Evolutionary conservation across 495 filamentous ascomycete species (phyloP).

Genomic region (Podospora pseudocomata): DNA sequence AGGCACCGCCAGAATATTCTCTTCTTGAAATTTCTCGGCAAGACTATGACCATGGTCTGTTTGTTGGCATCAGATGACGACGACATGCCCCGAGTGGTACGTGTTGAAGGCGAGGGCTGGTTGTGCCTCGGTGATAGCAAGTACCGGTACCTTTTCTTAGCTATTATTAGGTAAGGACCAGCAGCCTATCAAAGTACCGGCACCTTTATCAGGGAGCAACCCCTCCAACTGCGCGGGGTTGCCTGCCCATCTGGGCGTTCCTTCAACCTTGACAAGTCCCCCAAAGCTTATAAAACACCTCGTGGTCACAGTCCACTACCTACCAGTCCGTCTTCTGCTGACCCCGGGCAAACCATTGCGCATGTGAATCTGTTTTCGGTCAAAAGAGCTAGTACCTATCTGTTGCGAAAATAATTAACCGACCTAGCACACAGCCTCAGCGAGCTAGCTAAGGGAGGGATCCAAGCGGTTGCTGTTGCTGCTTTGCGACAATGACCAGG

Average conservation of each 20-base stretch:
- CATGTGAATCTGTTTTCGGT: not conserved
- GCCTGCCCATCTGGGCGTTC: not conserved
- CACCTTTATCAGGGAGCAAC: not conserved
- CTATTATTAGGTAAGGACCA: not conserved
- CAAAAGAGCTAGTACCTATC: not conserved
- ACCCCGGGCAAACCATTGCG: not conserved
- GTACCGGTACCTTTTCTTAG: not conserved
- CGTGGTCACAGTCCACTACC: not conserved
- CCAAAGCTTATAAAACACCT: constrained; percentile 6
- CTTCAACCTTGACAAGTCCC: not conserved
- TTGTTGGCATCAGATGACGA: constrained; percentile 8
- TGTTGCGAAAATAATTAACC: not conserved
- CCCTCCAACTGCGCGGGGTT: constrained; percentile 11
- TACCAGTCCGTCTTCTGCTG: not conserved
- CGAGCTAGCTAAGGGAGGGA: not conserved
- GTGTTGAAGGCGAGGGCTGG: constrained; percentile 7
- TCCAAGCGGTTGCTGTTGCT: not conserved
- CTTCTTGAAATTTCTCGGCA: not conserved
- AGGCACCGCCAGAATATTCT: not conserved
- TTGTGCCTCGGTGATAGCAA: not conserved
- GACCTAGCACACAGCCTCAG: not conserved
- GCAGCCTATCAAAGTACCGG: not conserved
- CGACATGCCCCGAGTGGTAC: constrained; percentile 3
- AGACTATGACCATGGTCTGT: not conserved
- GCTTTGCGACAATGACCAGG: constrained; percentile 23